Evolutionary conservation across 305 asterid species (phyloP).

Genomic region (Fraxinus sp.): DNA sequence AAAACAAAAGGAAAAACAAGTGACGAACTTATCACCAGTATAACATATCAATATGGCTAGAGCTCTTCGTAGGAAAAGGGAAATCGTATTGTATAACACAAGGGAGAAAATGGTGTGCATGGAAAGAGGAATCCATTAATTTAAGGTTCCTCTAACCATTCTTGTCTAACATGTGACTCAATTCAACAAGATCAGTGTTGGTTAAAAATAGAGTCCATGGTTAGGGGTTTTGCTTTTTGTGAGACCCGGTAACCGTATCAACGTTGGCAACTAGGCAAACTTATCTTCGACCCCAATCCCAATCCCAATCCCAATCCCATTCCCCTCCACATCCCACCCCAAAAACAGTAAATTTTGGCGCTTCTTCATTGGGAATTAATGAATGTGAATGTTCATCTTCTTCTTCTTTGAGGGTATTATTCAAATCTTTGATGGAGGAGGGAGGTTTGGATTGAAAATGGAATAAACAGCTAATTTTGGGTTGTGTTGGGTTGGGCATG

Average conservation of each 20-base stretch:
- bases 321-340: too few relatives aligned
- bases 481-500: too few relatives aligned
- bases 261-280: background rate
- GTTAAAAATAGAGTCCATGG: background rate
- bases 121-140: background rate
- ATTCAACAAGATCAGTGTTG: background rate
- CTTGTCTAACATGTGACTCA: background rate
- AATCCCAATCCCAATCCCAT: too few relatives aligned
- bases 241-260: background rate
- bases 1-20: background rate
- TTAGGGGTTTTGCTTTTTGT: background rate
- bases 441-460: too few relatives aligned
- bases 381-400: too few relatives aligned
- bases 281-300: too few relatives aligned
- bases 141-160: background rate
- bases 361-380: too few relatives aligned
- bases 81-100: background rate
- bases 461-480: too few relatives aligned
- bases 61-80: background rate
- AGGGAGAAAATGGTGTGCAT: background rate
- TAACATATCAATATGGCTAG: background rate
- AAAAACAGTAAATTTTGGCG: too few relatives aligned
- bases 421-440: too few relatives aligned
- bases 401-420: too few relatives aligned
- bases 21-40: background rate